These are phyloP conservation scores for Aquilaria yunnanensis DNA, from an alignment of 345 rosid genomes.

Conservation along the genomic window DNA sequence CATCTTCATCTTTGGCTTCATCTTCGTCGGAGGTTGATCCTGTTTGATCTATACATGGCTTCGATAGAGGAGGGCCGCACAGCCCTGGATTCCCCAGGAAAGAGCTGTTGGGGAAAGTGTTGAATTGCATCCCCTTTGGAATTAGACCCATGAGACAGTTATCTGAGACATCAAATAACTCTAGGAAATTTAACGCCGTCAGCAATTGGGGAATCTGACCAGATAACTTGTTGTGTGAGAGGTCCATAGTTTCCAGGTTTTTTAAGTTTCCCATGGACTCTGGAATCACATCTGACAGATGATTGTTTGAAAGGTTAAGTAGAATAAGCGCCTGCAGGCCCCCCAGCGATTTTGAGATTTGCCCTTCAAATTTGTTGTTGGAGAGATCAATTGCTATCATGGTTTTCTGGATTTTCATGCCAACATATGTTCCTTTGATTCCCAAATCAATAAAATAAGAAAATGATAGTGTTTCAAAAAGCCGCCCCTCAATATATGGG, in stretches of 20 bases:
- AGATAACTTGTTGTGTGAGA: too few species aligned
- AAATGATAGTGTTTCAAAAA: not conserved
- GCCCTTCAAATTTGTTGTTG: not conserved
- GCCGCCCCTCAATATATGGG: not conserved
- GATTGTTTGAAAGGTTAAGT: not conserved
- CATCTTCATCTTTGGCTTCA: too few species aligned
- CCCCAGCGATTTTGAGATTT: not conserved
- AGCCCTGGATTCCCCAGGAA: too few species aligned
- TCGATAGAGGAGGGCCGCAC: too few species aligned
- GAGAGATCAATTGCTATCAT: not conserved
- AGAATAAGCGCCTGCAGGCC: not conserved
- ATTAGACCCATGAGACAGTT: too few species aligned
- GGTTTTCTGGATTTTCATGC: not conserved
- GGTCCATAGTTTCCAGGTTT: not conserved
- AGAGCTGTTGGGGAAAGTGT: too few species aligned
- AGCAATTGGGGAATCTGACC: too few species aligned
- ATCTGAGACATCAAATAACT: too few species aligned
- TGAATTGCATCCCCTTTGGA: too few species aligned
- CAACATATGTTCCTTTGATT: not conserved
- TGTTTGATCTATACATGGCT: too few species aligned
- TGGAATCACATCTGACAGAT: not conserved
- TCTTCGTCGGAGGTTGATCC: too few species aligned
- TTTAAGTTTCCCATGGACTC: not conserved
- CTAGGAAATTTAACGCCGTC: too few species aligned
- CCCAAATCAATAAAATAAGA: not conserved